phyloP scores from a whole-genome alignment of 352 stramenopile species.

The Pythium rishiriense region DNA sequence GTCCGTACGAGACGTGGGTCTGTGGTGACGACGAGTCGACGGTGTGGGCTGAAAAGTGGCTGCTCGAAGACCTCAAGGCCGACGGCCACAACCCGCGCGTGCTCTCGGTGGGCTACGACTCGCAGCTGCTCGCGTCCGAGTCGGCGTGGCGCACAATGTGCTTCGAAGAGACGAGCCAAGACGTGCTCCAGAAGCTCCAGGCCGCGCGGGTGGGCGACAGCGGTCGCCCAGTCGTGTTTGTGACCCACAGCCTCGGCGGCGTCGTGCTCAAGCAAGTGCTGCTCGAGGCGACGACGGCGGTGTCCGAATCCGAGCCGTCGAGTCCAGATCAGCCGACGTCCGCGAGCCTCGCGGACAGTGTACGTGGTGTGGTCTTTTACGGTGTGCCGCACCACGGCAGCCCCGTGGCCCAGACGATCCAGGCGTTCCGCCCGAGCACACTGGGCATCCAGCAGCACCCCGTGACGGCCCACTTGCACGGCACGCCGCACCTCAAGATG shows the following conservation, averaged over 20 bases:
- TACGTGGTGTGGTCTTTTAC: constrained; percentile 79
- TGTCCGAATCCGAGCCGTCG: background rate
- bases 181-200: constrained; percentile 62
- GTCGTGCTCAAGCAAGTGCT: constrained; percentile 84
- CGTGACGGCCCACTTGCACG: constrained; percentile 74
- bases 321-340: too few species aligned
- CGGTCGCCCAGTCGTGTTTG: constrained; percentile 74
- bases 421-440: constrained; percentile 48
- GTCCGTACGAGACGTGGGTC: constrained; percentile 80
- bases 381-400: constrained; percentile 80
- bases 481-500: constrained; percentile 72
- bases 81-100: constrained; percentile 64
- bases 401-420: constrained; percentile 63
- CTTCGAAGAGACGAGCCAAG: constrained; percentile 66
- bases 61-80: constrained; percentile 59
- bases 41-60: constrained; percentile 70
- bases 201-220: constrained; percentile 58
- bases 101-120: constrained; percentile 82
- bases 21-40: constrained; percentile 58
- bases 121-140: constrained; percentile 71
- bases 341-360: constrained; percentile 49
- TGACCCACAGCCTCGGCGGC: constrained; percentile 85
- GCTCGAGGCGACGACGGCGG: constrained; percentile 37
- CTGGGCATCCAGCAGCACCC: constrained; percentile 62
- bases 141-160: constrained; percentile 74